phyloP scores from a whole-genome alignment of 805 yeast species.

The Candida corydali region DNA sequence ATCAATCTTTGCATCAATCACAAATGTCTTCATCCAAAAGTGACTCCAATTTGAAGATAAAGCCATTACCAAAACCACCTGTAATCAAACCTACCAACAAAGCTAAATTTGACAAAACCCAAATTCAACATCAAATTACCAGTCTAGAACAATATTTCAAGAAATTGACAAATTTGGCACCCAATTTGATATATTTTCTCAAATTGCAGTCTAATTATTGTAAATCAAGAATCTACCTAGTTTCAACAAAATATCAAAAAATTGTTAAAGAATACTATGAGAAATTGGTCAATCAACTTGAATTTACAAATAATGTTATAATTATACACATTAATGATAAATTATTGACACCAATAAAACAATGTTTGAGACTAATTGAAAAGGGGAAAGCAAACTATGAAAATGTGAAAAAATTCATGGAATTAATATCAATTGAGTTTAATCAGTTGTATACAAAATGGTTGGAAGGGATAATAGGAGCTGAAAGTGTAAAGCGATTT shows the following conservation, averaged over 20 bases:
- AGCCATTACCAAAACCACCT: neutral
- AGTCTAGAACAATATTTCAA: neutral
- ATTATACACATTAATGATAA: constrained; percentile 2
- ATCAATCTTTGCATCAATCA: constrained; percentile 2
- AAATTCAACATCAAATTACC: constrained; percentile 4
- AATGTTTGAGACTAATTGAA: constrained; percentile 4
- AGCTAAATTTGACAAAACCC: neutral
- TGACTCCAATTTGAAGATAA: neutral
- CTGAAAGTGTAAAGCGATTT: constrained; percentile 14
- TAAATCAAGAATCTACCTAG: constrained; percentile 2
- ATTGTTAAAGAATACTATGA: constrained; percentile 1
- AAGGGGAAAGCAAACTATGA: constrained; percentile 3
- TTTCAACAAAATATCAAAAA: constrained; percentile 1
- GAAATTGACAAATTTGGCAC: constrained; percentile 6
- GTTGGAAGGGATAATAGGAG: constrained; percentile 15
- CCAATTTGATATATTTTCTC: constrained; percentile 5
- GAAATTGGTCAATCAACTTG: constrained; percentile 5
- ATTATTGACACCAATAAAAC: constrained; percentile 7
- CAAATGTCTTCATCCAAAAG: neutral
- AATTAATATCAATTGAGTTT: constrained; percentile 8
- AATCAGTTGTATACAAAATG: constrained; percentile 12
- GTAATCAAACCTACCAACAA: neutral
- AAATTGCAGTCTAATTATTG: constrained; percentile 8
- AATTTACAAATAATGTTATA: constrained; percentile 5
- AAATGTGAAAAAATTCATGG: constrained; percentile 7